Evolutionary conservation across 2,329 filamentous ascomycete species (phyloP).

Genomic region (Colletotrichum lentis): DNA sequence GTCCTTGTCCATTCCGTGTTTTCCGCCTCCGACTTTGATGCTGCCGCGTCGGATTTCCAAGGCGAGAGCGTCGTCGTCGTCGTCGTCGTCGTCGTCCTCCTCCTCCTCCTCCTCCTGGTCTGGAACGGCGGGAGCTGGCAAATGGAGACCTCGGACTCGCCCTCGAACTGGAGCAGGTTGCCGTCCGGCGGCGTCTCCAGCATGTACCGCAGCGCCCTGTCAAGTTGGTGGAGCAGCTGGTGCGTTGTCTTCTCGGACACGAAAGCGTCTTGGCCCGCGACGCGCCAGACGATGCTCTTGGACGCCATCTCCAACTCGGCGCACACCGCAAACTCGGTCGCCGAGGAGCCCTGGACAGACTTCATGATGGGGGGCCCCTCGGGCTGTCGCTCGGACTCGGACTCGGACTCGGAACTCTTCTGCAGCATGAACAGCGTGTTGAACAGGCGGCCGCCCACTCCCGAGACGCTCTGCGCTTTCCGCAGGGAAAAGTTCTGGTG

Average conservation of each 20-base stretch:
- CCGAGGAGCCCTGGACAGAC: slow-evolving; percentile 70
- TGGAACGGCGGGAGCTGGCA: slow-evolving; percentile 66
- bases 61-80: too few relatives aligned
- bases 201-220: slow-evolving; percentile 66
- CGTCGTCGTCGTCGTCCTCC: too few relatives aligned
- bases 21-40: background rate
- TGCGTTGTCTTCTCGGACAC: slow-evolving; percentile 57
- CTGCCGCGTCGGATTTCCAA: background rate
- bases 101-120: too few relatives aligned
- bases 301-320: slow-evolving; percentile 76
- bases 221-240: slow-evolving; percentile 65
- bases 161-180: slow-evolving; percentile 63
- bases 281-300: slow-evolving; percentile 70
- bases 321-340: slow-evolving; percentile 83
- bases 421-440: slow-evolving; percentile 67
- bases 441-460: slow-evolving; percentile 52
- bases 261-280: slow-evolving; percentile 70
- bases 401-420: slow-evolving; percentile 41
- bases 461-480: slow-evolving; percentile 62
- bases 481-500: slow-evolving; percentile 84
- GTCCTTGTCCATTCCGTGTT: slow-evolving; percentile 46
- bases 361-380: slow-evolving; percentile 57
- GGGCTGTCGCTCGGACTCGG: slow-evolving; percentile 1
- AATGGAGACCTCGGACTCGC: slow-evolving; percentile 65
- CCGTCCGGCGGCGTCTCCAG: slow-evolving; percentile 56